phyloP scores from a whole-genome alignment of 129 eudicot genomes.

The Chrysanthemum seticuspe region DNA sequence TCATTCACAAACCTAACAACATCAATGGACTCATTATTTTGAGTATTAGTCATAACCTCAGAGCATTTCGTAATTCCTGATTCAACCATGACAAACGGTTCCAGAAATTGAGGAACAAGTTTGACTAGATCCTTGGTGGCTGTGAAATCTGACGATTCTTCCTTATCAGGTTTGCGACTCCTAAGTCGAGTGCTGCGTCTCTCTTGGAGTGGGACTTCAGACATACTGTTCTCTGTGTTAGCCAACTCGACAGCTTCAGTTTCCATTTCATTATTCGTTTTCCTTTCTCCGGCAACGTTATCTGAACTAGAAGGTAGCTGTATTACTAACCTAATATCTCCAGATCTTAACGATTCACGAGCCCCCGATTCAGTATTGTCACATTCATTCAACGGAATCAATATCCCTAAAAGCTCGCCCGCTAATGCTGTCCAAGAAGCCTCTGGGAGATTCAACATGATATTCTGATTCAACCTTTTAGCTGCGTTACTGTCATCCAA shows the following conservation, averaged over 20 bases:
- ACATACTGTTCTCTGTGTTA: constrained; percentile 36
- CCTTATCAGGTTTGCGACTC: constrained; percentile 88
- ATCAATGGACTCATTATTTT: constrained; percentile 45
- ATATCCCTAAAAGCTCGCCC: constrained; percentile 50
- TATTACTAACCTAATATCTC: constrained; percentile 55
- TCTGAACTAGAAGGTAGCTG: constrained; percentile 47
- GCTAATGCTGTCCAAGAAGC: constrained; percentile 84
- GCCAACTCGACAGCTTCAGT: constrained; percentile 32
- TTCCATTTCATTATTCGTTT: constrained; percentile 26
- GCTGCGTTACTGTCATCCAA: constrained; percentile 31
- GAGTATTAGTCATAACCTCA: constrained; percentile 34
- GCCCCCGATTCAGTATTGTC: constrained; percentile 37
- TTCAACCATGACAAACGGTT: constrained; percentile 52
- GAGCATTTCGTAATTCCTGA: constrained; percentile 36
- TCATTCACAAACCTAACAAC: constrained; percentile 57
- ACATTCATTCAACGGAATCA: constrained; percentile 38
- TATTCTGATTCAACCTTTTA: constrained; percentile 58
- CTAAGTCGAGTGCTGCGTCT: constrained; percentile 91
- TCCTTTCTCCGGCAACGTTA: constrained; percentile 28
- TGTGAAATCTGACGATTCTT: constrained; percentile 57
- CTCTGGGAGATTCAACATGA: constrained; percentile 56
- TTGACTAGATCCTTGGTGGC: constrained; percentile 65
- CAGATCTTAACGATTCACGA: constrained; percentile 28
- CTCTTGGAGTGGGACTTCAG: constrained; percentile 81
- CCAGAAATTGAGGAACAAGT: constrained; percentile 63